Percentiles rank a stretch among this genome's conserved stretches.
phyloP scores from a whole-genome alignment of 2,329 filamentous ascomycete genomes.

The Botryosphaeria dothidea region DNA sequence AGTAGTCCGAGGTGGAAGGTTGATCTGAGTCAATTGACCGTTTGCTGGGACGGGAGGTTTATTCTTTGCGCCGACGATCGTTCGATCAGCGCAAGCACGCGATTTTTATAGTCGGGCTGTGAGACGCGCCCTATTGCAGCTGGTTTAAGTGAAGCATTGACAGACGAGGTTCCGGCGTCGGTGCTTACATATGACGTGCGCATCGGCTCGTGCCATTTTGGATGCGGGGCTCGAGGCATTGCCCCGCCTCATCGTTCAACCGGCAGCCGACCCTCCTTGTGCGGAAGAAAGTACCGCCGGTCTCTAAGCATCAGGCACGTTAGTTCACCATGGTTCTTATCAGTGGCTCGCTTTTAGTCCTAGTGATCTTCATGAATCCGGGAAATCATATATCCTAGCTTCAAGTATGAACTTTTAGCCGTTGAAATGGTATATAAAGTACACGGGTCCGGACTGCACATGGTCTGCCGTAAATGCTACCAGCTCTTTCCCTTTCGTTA shows the following conservation, averaged over 20 bases:
- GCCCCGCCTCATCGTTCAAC: constrained; percentile 1
- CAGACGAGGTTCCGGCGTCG: not conserved
- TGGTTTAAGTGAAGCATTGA: not conserved
- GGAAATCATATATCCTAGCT: not conserved
- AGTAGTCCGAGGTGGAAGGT: not conserved
- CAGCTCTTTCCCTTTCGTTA: not conserved
- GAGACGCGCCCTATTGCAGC: not conserved
- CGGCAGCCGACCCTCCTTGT: not conserved
- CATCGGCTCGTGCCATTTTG: not conserved
- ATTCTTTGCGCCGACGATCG: not conserved
- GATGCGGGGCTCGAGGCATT: not conserved
- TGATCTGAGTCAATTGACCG: constrained; percentile 4
- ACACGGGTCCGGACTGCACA: not conserved
- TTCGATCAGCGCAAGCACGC: not conserved
- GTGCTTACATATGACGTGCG: constrained; percentile 11
- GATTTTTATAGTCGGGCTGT: not conserved
- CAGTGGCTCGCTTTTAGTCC: not conserved
- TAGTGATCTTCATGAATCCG: not conserved
- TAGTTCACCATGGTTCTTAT: too few relatives aligned
- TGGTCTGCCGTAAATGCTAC: not conserved
- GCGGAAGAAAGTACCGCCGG: not conserved
- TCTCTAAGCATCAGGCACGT: too few relatives aligned
- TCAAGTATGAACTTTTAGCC: not conserved
- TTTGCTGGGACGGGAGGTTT: not conserved
- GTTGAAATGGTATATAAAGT: not conserved